These are phyloP conservation scores for Millerozyma acaciae DNA, from an alignment of 805 yeast genomes.

Conservation along the genomic window DNA sequence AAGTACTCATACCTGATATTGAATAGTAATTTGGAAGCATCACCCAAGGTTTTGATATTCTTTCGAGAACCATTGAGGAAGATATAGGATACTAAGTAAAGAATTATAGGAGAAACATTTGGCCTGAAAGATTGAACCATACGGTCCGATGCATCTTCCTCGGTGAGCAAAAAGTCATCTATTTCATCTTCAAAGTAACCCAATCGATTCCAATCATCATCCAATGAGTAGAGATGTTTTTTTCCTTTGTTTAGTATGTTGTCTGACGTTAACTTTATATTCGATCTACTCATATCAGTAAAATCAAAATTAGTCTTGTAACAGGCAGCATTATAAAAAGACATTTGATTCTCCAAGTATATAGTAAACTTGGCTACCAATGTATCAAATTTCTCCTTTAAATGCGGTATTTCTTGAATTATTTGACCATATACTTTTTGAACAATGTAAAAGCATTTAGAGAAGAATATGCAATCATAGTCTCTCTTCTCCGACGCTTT, in stretches of 20 bases:
- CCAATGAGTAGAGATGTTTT: slow-evolving; percentile 1
- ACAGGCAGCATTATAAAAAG: slow-evolving; percentile 17
- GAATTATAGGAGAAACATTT: slow-evolving; percentile 23
- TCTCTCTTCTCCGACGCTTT: slow-evolving; percentile 19
- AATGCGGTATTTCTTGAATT: slow-evolving; percentile 10
- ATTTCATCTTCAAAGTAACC: slow-evolving; percentile 14
- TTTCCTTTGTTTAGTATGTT: slow-evolving; percentile 7
- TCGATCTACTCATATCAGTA: slow-evolving; percentile 14
- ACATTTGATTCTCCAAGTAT: slow-evolving; percentile 23
- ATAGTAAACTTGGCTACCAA: slow-evolving; percentile 22
- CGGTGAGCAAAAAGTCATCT: slow-evolving; percentile 4
- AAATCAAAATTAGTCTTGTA: slow-evolving; percentile 12
- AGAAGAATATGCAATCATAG: slow-evolving; percentile 25
- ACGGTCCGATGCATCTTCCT: slow-evolving; percentile 4
- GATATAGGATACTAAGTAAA: slow-evolving; percentile 29
- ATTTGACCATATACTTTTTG: slow-evolving; percentile 19
- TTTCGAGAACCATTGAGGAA: slow-evolving; percentile 19
- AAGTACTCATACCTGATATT: slow-evolving; percentile 21
- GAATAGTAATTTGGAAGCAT: slow-evolving; percentile 17
- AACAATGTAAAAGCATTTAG: slow-evolving; percentile 32
- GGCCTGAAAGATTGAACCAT: slow-evolving; percentile 1
- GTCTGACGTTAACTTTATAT: slow-evolving; percentile 11
- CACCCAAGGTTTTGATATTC: slow-evolving; percentile 14
- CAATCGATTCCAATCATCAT: slow-evolving; percentile 14
- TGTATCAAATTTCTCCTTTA: slow-evolving; percentile 11